Conservation (phyloP, 495 filamentous ascomycete species). For the Pyronema omphalodes region DNA sequence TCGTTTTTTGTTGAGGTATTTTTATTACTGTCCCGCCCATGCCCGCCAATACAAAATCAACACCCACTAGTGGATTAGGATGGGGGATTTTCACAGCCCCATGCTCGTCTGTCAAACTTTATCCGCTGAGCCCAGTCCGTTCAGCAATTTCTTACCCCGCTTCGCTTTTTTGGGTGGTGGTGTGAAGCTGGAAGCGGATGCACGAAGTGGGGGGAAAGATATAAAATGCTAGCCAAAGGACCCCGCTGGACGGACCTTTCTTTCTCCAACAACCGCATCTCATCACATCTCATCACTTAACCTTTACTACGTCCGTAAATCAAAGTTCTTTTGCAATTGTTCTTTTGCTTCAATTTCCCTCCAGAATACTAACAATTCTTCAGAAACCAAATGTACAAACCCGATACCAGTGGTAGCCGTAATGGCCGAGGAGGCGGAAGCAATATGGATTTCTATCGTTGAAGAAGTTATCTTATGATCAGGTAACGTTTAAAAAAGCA, state of each 20-base stretch:
- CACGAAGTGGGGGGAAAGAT: background rate
- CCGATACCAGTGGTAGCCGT: background rate
- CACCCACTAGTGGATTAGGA: no score
- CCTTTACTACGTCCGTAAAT: background rate
- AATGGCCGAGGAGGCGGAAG: background rate
- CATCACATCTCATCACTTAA: background rate
- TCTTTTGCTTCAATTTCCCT: background rate
- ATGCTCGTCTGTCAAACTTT: background rate
- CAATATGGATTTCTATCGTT: background rate
- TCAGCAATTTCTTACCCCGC: background rate
- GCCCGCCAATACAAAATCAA: background rate
- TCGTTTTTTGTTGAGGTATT: background rate
- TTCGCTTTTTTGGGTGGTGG: background rate
- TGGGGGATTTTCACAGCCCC: background rate
- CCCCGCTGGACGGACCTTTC: background rate
- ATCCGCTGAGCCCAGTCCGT: background rate
- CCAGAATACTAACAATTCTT: background rate
- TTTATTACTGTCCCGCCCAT: background rate
- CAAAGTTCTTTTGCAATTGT: background rate
- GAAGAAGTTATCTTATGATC: conserved; percentile 3
- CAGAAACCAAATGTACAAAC: background rate
- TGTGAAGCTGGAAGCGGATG: background rate
- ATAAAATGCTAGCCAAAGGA: background rate
- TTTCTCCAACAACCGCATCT: background rate
- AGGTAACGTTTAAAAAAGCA: conserved; percentile 26